Evolutionary conservation across 495 filamentous ascomycete genomes (phyloP).

Genomic region (Daldinia loculata): DNA sequence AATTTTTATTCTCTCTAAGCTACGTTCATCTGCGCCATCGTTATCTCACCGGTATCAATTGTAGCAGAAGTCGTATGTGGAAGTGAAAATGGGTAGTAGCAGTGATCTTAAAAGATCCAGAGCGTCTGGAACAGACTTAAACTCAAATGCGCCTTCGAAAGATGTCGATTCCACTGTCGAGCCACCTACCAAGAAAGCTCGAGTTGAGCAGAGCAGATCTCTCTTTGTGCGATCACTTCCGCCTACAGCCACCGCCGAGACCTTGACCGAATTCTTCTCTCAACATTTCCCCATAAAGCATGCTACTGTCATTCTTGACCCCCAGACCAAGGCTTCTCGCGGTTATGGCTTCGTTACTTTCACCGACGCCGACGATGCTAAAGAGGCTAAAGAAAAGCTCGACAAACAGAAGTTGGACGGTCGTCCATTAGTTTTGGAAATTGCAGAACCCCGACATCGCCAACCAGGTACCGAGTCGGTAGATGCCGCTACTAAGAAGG

Average conservation of each 20-base stretch:
- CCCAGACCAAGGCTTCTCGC: slow-evolving; percentile 80
- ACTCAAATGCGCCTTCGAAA: slow-evolving; percentile 36
- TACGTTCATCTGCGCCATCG: not conserved
- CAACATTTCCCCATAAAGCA: slow-evolving; percentile 94
- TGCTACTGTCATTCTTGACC: slow-evolving; percentile 84
- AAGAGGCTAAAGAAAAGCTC: slow-evolving; percentile 78
- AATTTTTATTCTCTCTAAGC: slow-evolving; percentile 3
- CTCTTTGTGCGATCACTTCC: slow-evolving; percentile 93
- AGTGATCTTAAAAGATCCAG: slow-evolving; percentile 49
- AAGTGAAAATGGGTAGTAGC: slow-evolving; percentile 45
- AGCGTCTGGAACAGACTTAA: slow-evolving; percentile 25
- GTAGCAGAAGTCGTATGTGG: not conserved
- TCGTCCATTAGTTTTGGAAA: slow-evolving; percentile 81
- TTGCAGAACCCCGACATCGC: slow-evolving; percentile 85
- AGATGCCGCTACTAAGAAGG: slow-evolving; percentile 60
- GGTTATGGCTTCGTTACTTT: slow-evolving; percentile 98
- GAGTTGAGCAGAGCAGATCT: slow-evolving; percentile 65
- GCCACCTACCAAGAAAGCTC: slow-evolving; percentile 54
- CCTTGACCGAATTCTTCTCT: slow-evolving; percentile 87
- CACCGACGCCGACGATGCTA: slow-evolving; percentile 88
- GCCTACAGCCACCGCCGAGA: slow-evolving; percentile 78
- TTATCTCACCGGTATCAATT: not conserved
- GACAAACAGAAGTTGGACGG: slow-evolving; percentile 77
- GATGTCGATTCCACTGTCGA: slow-evolving; percentile 35
- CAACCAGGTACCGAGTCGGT: slow-evolving; percentile 57